Evolutionary conservation across 169 alveolate genomes (phyloP).

Genomic region (Eimeria mitis): DNA sequence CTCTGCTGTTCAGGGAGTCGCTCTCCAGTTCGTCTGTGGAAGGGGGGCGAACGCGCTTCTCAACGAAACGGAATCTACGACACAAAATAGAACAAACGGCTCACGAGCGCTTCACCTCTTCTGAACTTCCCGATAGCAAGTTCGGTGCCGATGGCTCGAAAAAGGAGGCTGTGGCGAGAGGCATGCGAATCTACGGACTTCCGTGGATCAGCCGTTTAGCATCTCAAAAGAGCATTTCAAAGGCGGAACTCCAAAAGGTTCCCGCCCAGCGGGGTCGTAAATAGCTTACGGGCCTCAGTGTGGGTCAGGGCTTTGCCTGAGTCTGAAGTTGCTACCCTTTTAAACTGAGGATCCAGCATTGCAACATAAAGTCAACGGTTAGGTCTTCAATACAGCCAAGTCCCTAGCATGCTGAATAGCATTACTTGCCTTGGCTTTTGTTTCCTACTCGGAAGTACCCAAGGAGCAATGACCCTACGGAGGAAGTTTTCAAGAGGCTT

Average conservation of each 20-base stretch:
- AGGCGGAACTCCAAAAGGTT: slow-evolving; percentile 16
- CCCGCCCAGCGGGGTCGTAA: background rate
- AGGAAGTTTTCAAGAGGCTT: background rate
- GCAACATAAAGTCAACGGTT: background rate
- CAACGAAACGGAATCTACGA: slow-evolving; percentile 1
- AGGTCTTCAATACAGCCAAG: background rate
- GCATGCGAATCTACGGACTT: slow-evolving; percentile 57
- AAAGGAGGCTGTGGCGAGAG: slow-evolving; percentile 22
- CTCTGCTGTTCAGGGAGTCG: slow-evolving; percentile 55
- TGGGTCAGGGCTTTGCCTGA: background rate
- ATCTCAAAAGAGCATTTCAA: background rate
- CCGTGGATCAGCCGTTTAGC: slow-evolving; percentile 63
- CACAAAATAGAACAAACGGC: background rate
- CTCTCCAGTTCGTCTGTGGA: slow-evolving; percentile 4
- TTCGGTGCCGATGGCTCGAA: background rate
- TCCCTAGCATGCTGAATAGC: background rate
- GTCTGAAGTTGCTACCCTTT: background rate
- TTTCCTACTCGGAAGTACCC: too few relatives aligned
- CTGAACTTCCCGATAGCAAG: background rate
- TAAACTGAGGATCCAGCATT: background rate
- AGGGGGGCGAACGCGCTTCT: slow-evolving; percentile 35
- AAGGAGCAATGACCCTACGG: background rate
- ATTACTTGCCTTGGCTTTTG: background rate
- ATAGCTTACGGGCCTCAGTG: background rate
- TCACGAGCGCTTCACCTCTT: background rate